phyloP scores from a whole-genome alignment of 1,139 yeast genomes.

The Pichia sp. region DNA sequence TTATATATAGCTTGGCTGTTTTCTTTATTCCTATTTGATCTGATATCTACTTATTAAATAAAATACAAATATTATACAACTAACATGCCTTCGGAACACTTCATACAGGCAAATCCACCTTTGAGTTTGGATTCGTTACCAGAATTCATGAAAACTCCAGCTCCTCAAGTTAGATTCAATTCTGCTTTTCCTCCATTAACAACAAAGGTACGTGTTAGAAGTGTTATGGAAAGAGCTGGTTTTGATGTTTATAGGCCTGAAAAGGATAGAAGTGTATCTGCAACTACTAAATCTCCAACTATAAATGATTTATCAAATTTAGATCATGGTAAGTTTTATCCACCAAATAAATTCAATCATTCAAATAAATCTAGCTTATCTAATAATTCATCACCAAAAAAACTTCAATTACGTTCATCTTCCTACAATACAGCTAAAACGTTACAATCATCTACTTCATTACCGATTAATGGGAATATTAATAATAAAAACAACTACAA shows the following conservation, averaged over 20 bases:
- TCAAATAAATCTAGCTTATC: constrained; percentile 1
- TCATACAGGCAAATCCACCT: constrained; percentile 1
- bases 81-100: neutral
- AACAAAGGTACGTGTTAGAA: constrained; percentile 42
- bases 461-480: neutral
- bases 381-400: constrained; percentile 1
- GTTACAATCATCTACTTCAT: neutral
- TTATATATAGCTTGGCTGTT: neutral
- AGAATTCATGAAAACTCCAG: constrained; percentile 25
- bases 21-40: neutral
- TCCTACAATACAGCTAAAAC: constrained; percentile 4
- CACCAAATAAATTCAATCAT: constrained; percentile 8
- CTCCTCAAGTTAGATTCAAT: constrained; percentile 28
- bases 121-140: constrained; percentile 26
- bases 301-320: constrained; percentile 2
- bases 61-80: neutral
- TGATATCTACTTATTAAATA: no score
- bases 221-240: constrained; percentile 61
- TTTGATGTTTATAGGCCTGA: constrained; percentile 41
- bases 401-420: neutral
- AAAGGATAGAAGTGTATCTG: constrained; percentile 5
- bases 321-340: constrained; percentile 1
- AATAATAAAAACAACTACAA: no score
- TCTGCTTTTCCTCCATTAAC: constrained; percentile 50
- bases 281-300: constrained; percentile 1